Evolutionary conservation across 306 rosid genomes (phyloP).

Genomic region (Abrus pulchellus): DNA sequence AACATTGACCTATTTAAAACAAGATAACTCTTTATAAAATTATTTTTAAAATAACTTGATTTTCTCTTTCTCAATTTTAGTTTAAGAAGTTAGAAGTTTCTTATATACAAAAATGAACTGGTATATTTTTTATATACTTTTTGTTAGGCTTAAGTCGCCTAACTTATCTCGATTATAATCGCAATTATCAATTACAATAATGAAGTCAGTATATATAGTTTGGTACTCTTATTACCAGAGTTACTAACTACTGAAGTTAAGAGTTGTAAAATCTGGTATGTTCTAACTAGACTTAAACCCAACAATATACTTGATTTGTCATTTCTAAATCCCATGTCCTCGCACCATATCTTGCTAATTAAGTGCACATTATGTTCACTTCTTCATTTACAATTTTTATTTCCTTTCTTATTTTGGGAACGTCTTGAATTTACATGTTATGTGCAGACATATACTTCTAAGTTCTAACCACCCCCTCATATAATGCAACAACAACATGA

Average conservation of each 20-base stretch:
- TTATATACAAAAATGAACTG: not conserved
- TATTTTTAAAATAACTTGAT: too few species aligned
- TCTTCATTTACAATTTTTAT: not conserved
- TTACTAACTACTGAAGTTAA: not conserved
- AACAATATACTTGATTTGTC: not conserved
- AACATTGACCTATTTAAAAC: too few species aligned
- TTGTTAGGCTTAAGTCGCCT: not conserved
- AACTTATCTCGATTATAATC: not conserved
- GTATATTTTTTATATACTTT: not conserved
- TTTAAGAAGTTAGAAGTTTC: not conserved
- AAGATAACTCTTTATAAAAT: too few species aligned
- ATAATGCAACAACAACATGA: not conserved
- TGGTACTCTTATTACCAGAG: not conserved
- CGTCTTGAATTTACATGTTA: not conserved
- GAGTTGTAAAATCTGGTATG: not conserved
- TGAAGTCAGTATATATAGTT: not conserved
- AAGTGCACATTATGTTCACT: not conserved
- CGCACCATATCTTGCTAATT: not conserved
- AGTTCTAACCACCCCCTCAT: not conserved
- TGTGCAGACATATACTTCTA: not conserved
- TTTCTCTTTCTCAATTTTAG: not conserved
- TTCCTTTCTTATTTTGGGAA: not conserved
- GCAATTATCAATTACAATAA: not conserved
- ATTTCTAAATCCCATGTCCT: not conserved
- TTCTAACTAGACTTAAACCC: slow-evolving; percentile 7